Conservation (phyloP, 306 rosid species). For the Sophora flavescens region DNA sequence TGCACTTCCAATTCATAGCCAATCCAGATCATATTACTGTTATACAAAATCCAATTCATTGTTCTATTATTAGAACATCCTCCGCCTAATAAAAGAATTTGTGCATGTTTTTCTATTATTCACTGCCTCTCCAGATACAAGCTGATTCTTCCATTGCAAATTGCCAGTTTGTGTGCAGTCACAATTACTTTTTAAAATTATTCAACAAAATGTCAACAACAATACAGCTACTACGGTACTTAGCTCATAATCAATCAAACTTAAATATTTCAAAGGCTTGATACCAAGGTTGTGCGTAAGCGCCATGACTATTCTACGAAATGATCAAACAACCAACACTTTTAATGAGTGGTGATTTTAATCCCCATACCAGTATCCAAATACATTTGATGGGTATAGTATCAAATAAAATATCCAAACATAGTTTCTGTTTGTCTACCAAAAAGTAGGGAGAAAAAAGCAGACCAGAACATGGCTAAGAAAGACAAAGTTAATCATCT, state of each 20-base stretch:
- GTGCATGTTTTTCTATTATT: neutral
- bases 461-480: conserved; percentile 13
- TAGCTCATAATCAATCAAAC: neutral
- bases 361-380: neutral
- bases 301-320: neutral
- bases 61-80: neutral
- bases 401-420: conserved; percentile 6
- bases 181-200: neutral
- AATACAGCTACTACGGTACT: neutral
- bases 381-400: neutral
- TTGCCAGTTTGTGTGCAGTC: neutral
- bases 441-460: neutral
- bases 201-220: neutral
- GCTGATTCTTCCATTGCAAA: neutral
- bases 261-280: conserved; percentile 14
- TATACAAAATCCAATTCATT: neutral
- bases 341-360: neutral
- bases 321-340: neutral
- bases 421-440: conserved; percentile 16
- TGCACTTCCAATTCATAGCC: neutral
- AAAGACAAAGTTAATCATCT: conserved; percentile 7
- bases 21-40: conserved; percentile 8
- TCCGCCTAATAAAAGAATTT: neutral
- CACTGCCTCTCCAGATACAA: neutral
- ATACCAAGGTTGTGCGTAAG: neutral